These are phyloP conservation scores for Podospora australis DNA, from an alignment of 495 filamentous ascomycete genomes.

Conservation along the genomic window DNA sequence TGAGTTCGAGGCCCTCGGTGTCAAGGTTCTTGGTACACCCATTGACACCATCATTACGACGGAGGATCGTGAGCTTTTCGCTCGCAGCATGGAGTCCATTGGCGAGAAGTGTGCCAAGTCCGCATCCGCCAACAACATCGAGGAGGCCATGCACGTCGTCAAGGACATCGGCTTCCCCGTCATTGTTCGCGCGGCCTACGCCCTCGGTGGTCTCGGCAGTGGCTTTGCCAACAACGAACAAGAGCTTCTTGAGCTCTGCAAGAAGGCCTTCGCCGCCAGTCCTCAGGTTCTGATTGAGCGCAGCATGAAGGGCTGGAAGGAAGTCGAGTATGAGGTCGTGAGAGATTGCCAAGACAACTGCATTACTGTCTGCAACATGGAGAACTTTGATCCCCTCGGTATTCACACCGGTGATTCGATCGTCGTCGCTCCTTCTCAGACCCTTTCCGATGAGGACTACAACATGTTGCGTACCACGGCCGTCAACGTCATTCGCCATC, in stretches of 20 bases:
- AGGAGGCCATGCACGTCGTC: slow-evolving; percentile 78
- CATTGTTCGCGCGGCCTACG: slow-evolving; percentile 94
- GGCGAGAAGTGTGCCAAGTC: slow-evolving; percentile 97
- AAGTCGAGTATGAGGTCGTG: slow-evolving; percentile 96
- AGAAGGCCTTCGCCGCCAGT: slow-evolving; percentile 88
- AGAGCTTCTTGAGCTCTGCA: slow-evolving; percentile 86
- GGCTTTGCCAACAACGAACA: slow-evolving; percentile 89
- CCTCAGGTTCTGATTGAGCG: slow-evolving; percentile 94
- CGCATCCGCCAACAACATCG: slow-evolving; percentile 76
- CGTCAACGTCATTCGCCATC: slow-evolving; percentile 91
- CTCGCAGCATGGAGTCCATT: slow-evolving; percentile 96
- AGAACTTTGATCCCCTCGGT: slow-evolving; percentile 96
- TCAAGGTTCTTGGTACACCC: slow-evolving; percentile 90
- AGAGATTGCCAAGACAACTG: slow-evolving; percentile 93
- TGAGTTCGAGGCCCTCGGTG: slow-evolving; percentile 84
- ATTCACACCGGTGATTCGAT: slow-evolving; percentile 97
- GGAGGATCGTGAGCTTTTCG: slow-evolving; percentile 94
- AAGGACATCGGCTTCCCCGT: slow-evolving; percentile 91
- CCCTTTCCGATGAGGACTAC: slow-evolving; percentile 93
- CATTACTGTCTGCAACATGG: slow-evolving; percentile 99
- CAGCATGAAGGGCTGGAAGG: slow-evolving; percentile 99
- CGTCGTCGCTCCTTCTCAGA: slow-evolving; percentile 92
- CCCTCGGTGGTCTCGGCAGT: slow-evolving; percentile 88
- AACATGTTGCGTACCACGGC: slow-evolving; percentile 97
- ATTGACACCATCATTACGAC: slow-evolving; percentile 98